Evolutionary conservation across 2,329 filamentous ascomycete genomes (phyloP).

Genomic region (Capronia coronata): DNA sequence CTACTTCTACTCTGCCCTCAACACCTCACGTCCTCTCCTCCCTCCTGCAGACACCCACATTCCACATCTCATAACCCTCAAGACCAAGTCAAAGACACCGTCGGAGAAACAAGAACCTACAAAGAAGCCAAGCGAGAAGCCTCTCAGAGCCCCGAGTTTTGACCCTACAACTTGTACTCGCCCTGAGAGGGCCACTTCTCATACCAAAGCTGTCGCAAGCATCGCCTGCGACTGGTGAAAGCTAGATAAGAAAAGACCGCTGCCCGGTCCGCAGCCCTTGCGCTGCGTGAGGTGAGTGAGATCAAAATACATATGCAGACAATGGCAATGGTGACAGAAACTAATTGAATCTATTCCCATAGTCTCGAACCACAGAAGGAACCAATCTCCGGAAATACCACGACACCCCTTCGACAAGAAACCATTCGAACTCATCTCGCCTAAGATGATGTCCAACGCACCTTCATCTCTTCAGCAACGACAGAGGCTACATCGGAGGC

Average conservation of each 20-base stretch:
- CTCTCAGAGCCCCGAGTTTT: constrained; percentile 23
- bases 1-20: constrained; percentile 12
- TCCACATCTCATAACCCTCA: constrained; percentile 3
- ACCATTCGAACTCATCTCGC: constrained; percentile 63
- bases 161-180: constrained; percentile 13
- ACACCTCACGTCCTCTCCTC: constrained; percentile 7
- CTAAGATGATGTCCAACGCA: constrained; percentile 74
- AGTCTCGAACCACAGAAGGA: constrained; percentile 38
- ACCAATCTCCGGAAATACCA: constrained; percentile 42
- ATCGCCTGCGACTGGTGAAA: constrained; percentile 27
- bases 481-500: constrained; percentile 72
- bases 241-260: constrained; percentile 32
- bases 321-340: not conserved
- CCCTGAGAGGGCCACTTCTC: constrained; percentile 27
- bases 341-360: constrained; percentile 8
- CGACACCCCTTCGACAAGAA: constrained; percentile 40
- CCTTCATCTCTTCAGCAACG: constrained; percentile 66
- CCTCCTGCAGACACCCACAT: constrained; percentile 3
- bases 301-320: not conserved
- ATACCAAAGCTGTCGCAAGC: constrained; percentile 15
- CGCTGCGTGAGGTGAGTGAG: constrained; percentile 68
- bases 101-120: constrained; percentile 11
- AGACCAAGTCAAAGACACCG: constrained; percentile 3
- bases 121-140: constrained; percentile 23
- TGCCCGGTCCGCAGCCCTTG: constrained; percentile 73